Evolutionary conservation across 2,329 filamentous ascomycete genomes (phyloP).

Genomic region (Ramularia collo-cygni): DNA sequence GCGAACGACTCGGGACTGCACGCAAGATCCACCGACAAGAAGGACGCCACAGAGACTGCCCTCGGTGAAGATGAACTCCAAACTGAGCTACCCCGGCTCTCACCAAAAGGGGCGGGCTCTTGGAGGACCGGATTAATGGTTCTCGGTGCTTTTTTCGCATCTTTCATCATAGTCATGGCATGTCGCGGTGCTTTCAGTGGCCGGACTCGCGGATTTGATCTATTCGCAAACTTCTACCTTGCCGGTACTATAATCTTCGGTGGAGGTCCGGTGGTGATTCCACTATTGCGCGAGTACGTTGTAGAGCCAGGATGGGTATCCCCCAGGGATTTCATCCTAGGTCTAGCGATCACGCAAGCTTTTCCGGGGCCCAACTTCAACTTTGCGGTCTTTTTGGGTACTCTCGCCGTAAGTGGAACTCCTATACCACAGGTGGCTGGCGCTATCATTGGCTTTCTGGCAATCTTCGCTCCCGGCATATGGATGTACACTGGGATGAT

Average conservation of each 20-base stretch:
- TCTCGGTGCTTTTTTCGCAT: conserved; percentile 46
- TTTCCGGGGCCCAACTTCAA: conserved; percentile 61
- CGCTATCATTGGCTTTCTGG: conserved; percentile 33
- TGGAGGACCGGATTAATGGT: conserved; percentile 32
- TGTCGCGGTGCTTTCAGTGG: conserved; percentile 34
- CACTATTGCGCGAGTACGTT: conserved; percentile 39
- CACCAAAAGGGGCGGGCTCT: not conserved
- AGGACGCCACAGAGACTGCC: not conserved
- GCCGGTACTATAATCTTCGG: conserved; percentile 56
- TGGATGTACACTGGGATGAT: conserved; percentile 33
- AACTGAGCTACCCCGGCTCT: not conserved
- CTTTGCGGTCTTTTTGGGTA: conserved; percentile 40
- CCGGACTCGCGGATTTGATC: conserved; percentile 46
- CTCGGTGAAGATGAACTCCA: too few species aligned
- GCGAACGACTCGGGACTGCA: too few species aligned
- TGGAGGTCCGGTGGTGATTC: conserved; percentile 41
- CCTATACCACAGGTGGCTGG: conserved; percentile 28
- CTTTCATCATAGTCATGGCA: conserved; percentile 53
- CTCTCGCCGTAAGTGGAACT: conserved; percentile 30
- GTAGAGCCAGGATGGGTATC: conserved; percentile 65
- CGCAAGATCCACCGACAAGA: not conserved
- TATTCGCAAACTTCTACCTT: conserved; percentile 68
- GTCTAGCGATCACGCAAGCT: conserved; percentile 63
- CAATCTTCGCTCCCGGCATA: conserved; percentile 37
- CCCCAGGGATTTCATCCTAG: conserved; percentile 64